Evolutionary conservation across 2,329 filamentous ascomycete species (phyloP).

Genomic region (Microdochium paspali): DNA sequence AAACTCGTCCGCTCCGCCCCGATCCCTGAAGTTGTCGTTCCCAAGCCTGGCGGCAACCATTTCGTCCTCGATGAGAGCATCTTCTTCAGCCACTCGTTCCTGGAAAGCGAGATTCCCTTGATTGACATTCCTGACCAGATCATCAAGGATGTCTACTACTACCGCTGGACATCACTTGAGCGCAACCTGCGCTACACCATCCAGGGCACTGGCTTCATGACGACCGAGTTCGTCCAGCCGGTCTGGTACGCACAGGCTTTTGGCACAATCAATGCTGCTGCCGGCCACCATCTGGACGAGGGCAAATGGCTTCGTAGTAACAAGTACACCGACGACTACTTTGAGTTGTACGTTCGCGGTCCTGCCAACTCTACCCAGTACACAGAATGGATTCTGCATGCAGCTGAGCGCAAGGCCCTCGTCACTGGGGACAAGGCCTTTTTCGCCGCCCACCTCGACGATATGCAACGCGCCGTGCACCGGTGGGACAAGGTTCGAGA

Average conservation of each 20-base stretch:
- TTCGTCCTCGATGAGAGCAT: background rate
- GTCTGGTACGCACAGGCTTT: constrained; percentile 22
- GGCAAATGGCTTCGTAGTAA: constrained; percentile 28
- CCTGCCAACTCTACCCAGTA: constrained; percentile 25
- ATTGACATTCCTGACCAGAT: constrained; percentile 30
- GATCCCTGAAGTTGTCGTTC: background rate
- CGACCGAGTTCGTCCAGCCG: constrained; percentile 32
- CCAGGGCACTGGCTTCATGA: constrained; percentile 28
- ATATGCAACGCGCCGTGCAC: constrained; percentile 27
- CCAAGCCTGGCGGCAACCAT: background rate
- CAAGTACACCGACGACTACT: constrained; percentile 27
- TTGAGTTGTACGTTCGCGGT: constrained; percentile 24
- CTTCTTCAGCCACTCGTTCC: constrained; percentile 12
- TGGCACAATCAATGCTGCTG: constrained; percentile 21
- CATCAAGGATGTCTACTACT: constrained; percentile 35
- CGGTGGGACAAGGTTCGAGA: constrained; percentile 27
- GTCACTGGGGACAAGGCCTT: constrained; percentile 27
- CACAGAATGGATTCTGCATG: constrained; percentile 26
- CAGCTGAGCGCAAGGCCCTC: constrained; percentile 22
- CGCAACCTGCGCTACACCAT: constrained; percentile 29
- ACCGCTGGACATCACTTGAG: constrained; percentile 29
- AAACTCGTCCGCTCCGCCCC: background rate
- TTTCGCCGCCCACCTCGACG: constrained; percentile 25
- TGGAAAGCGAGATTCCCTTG: constrained; percentile 28
- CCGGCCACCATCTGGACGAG: constrained; percentile 27